Evolutionary conservation across 345 rosid species (phyloP), one percentile per base, ranked within the genome.

Genomic region (Aquilaria malaccensis): DNA sequence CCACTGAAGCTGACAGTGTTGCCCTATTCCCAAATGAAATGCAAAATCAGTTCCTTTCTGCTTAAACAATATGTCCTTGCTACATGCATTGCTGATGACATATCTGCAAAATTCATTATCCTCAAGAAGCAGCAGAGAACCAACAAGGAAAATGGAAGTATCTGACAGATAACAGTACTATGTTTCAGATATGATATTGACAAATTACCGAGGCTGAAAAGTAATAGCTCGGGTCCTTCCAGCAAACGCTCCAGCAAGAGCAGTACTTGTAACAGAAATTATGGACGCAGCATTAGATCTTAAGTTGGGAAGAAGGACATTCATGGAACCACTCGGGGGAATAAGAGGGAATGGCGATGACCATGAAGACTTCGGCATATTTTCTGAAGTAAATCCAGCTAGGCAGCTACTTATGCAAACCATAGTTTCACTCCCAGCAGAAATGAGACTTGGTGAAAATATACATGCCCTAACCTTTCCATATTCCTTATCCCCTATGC

Each of bases 1-100:
- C 91, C 93, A 92, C 55, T 83, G 95, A 73, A 92, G 95, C 72
- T 85, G 90, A 58, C 88, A 77, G 74, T 89, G 93, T 73, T 82
- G 76, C 65, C 97, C 89, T 60, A 79, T 58, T 49, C 78, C 89
- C 81, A 92, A 75, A 65, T 84, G 79, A 65, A 77, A 77, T 65
- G 76, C 74, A 65, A 64, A 30, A 73, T 81, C 81, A 47, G 95
- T 89, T 70, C 98, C 94, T 70, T 87, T 89, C 84, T 92, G 98
- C 81, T 81, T 89, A 72, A 77, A 92, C 60, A 80, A 85, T 45
- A 92, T 67, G 69, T 84, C 85, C 63, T 74, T 85, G 83, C 93
- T 80, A 74, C 98, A 85, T 52, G 95, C 91, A 74, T 92, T 92
- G 62, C 91, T 77, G 62, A 92, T 87, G 49, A 92, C 80, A 72